Conservation (phyloP, 169 alveolate genomes). For the Plasmodium gallinaceum region DNA sequence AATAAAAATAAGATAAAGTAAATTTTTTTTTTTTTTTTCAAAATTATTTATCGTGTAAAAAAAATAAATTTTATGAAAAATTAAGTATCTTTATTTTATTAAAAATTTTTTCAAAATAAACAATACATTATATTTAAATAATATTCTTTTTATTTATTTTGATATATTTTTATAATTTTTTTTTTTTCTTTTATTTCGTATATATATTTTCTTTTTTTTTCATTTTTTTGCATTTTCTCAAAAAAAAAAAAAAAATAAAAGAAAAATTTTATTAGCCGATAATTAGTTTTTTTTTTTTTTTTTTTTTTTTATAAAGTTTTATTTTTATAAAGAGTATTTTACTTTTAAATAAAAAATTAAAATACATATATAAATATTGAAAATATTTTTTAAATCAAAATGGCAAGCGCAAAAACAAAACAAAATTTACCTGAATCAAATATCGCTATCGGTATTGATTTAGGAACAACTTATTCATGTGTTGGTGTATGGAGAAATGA, state of each 20-base stretch:
- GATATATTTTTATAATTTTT: too few relatives aligned
- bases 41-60: neutral
- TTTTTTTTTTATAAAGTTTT: too few relatives aligned
- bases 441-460: constrained; percentile 94
- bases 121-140: neutral
- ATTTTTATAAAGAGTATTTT: neutral
- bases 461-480: constrained; percentile 97
- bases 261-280: too few relatives aligned
- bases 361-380: neutral
- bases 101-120: neutral
- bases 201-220: neutral
- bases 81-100: neutral
- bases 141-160: neutral
- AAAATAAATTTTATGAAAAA: neutral
- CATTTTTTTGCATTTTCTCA: neutral
- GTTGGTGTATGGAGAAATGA: constrained; percentile 97
- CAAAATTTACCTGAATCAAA: constrained; percentile 75
- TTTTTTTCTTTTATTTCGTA: too few relatives aligned
- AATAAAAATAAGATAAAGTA: constrained; percentile 4
- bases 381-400: neutral
- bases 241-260: too few relatives aligned
- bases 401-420: constrained; percentile 72
- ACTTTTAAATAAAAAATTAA: neutral
- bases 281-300: too few relatives aligned
- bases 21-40: constrained; percentile 30